Evolutionary conservation across 2,329 filamentous ascomycete genomes (phyloP).

Genomic region (Colletotrichum tanaceti): DNA sequence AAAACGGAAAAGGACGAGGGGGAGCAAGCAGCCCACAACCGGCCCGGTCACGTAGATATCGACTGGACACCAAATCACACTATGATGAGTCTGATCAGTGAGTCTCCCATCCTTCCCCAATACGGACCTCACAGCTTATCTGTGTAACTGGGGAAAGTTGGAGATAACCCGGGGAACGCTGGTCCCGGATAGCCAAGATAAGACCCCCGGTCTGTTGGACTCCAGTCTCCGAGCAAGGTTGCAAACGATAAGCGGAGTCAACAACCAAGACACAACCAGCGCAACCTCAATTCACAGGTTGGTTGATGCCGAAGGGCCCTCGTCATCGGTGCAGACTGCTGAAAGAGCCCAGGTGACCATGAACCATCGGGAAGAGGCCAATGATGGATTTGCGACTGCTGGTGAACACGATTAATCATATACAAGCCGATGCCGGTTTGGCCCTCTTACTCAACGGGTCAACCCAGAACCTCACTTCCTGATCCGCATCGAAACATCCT

Average conservation of each 20-base stretch:
- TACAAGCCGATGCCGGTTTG: constrained; percentile 4
- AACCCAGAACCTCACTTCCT: not conserved
- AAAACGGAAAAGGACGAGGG: no score
- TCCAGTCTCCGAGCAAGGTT: not conserved
- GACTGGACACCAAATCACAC: no score
- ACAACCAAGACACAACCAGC: not conserved
- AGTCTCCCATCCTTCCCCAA: not conserved
- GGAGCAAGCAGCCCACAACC: not conserved
- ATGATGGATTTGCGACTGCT: not conserved
- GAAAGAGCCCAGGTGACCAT: not conserved
- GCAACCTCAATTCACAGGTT: not conserved
- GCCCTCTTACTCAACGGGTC: not conserved
- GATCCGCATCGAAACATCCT: not conserved
- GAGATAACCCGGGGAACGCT: constrained; percentile 15
- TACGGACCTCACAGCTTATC: not conserved
- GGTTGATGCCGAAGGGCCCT: not conserved
- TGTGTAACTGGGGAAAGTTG: not conserved
- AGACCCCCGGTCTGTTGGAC: not conserved
- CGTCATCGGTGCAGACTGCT: not conserved
- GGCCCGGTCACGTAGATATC: constrained; percentile 3
- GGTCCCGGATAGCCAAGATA: not conserved
- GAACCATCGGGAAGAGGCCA: not conserved
- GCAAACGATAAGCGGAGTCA: not conserved
- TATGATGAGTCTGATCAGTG: no score
- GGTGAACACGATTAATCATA: not conserved